Evolutionary conservation across 805 yeast genomes (phyloP).

Genomic region (Candida arabinofermentans): DNA sequence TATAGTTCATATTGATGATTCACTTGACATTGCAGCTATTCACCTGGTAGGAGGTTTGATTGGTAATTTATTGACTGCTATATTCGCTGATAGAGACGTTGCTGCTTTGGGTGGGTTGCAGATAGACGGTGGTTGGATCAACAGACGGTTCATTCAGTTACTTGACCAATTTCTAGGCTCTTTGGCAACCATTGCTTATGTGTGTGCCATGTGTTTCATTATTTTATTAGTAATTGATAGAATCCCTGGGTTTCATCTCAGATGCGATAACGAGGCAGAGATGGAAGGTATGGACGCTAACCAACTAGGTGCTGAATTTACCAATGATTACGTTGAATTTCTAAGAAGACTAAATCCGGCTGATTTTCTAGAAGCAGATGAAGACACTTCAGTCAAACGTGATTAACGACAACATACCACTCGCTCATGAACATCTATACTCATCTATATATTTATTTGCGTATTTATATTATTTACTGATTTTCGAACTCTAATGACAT

Average conservation of each 20-base stretch:
- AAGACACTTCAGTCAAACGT: neutral
- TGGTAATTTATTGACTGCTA: slow-evolving; percentile 74
- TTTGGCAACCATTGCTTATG: slow-evolving; percentile 51
- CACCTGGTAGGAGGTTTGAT: slow-evolving; percentile 91
- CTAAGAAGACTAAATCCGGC: slow-evolving; percentile 62
- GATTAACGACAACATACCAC: slow-evolving; percentile 1
- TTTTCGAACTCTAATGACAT: no score
- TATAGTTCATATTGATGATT: slow-evolving; percentile 73
- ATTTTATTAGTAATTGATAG: slow-evolving; percentile 54
- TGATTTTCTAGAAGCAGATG: slow-evolving; percentile 13
- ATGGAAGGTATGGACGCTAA: slow-evolving; percentile 78
- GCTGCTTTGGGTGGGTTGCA: slow-evolving; percentile 75
- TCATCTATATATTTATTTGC: no score
- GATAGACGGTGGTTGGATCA: slow-evolving; percentile 79
- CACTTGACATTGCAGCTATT: slow-evolving; percentile 86
- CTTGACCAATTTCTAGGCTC: slow-evolving; percentile 56
- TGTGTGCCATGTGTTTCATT: slow-evolving; percentile 63
- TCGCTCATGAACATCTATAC: no score
- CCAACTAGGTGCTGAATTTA: slow-evolving; percentile 81
- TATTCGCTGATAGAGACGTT: slow-evolving; percentile 68
- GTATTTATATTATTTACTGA: no score
- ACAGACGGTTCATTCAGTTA: slow-evolving; percentile 79
- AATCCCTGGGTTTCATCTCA: slow-evolving; percentile 73
- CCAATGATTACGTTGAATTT: slow-evolving; percentile 88
- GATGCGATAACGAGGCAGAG: slow-evolving; percentile 75